Evolutionary conservation across 2,329 filamentous ascomycete species (phyloP).

Genomic region (Fusarium nisikadoi): DNA sequence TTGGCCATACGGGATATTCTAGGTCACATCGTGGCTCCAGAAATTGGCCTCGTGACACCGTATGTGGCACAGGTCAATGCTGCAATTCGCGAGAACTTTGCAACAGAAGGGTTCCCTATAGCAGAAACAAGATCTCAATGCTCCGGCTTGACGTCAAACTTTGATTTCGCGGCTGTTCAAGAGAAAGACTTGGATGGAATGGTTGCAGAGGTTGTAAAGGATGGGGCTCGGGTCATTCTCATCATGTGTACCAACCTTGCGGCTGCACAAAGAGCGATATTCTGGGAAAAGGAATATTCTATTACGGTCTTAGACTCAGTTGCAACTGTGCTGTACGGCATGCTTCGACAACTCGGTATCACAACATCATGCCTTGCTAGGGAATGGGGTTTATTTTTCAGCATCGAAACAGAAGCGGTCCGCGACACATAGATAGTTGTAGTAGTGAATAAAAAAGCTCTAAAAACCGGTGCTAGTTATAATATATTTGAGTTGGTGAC

Average conservation of each 20-base stretch:
- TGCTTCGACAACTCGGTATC: background rate
- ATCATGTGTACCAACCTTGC: background rate
- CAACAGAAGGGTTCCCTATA: background rate
- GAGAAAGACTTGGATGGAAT: background rate
- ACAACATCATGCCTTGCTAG: background rate
- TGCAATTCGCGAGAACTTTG: background rate
- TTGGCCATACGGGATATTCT: background rate
- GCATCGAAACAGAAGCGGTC: background rate
- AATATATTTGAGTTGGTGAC: rapidly evolving
- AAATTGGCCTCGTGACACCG: background rate
- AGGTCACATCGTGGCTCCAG: background rate
- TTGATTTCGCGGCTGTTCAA: background rate
- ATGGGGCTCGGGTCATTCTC: background rate
- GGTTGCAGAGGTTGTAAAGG: background rate
- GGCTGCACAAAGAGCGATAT: background rate
- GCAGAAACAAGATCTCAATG: background rate
- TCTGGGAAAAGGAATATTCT: background rate
- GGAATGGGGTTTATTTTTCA: background rate
- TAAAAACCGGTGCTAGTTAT: background rate
- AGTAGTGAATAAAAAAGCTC: background rate
- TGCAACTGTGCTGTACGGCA: background rate
- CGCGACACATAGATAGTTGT: background rate
- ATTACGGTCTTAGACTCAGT: background rate
- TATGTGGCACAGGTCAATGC: background rate
- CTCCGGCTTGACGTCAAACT: background rate